Conservation (phyloP, 2,329 filamentous ascomycete species). For the Botrytis deweyae region DNA sequence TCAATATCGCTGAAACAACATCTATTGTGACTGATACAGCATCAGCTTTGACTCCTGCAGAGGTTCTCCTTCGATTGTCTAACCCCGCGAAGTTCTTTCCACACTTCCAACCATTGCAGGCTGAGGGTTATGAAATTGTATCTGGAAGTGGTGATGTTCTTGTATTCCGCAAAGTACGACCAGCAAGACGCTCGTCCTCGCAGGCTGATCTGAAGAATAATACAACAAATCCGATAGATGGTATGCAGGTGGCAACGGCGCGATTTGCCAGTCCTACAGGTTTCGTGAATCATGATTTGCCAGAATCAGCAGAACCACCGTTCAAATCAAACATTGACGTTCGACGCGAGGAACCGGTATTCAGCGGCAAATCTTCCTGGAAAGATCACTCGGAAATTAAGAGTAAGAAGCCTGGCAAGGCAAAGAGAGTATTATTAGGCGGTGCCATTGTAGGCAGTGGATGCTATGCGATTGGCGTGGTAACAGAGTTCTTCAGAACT, state of each 20-base stretch:
- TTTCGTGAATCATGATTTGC: slow-evolving; percentile 60
- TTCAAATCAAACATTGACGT: slow-evolving; percentile 48
- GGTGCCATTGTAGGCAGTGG: slow-evolving; percentile 55
- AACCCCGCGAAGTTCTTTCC: slow-evolving; percentile 65
- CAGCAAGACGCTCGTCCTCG: slow-evolving; percentile 31
- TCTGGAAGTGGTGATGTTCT: slow-evolving; percentile 63
- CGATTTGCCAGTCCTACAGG: slow-evolving; percentile 65
- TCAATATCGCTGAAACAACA: slow-evolving; percentile 60
- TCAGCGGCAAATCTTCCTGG: slow-evolving; percentile 44
- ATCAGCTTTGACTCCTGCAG: slow-evolving; percentile 55
- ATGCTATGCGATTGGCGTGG: slow-evolving; percentile 57
- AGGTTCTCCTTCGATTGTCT: slow-evolving; percentile 59
- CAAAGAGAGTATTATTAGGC: slow-evolving; percentile 51
- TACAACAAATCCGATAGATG: slow-evolving; percentile 54
- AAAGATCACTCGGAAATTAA: slow-evolving; percentile 30
- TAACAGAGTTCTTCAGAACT: slow-evolving; percentile 57
- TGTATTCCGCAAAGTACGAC: slow-evolving; percentile 62
- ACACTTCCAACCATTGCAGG: slow-evolving; percentile 57
- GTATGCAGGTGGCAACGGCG: slow-evolving; percentile 48
- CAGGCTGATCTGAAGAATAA: slow-evolving; percentile 26
- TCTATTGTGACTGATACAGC: slow-evolving; percentile 52
- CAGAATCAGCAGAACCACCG: slow-evolving; percentile 40
- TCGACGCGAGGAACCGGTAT: slow-evolving; percentile 49
- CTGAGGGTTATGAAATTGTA: slow-evolving; percentile 65
- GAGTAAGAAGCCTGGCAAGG: slow-evolving; percentile 44